A percentile compares a stretch with the other conserved stretches of the same genome.
These are phyloP conservation scores for Tardiomyces digboiensis DNA, from an alignment of 1,139 yeast species.

Conservation along the genomic window DNA sequence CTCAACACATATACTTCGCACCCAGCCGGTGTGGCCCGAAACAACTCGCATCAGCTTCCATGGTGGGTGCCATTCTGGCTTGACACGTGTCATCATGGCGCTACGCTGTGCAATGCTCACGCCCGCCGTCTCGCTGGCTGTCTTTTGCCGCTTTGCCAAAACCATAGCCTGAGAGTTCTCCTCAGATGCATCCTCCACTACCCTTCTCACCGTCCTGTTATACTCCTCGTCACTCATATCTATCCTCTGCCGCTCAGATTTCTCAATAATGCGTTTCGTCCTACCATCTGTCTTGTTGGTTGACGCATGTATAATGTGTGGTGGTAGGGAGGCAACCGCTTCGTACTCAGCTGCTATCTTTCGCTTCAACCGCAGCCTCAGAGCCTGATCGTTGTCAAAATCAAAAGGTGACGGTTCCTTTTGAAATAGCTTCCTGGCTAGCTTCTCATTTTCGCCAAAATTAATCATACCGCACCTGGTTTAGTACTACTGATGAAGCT, in stretches of 20 bases:
- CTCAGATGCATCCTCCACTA: neutral
- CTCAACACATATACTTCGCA: conserved; percentile 68
- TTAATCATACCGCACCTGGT: too few relatives aligned
- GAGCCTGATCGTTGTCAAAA: neutral
- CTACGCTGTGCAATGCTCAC: neutral
- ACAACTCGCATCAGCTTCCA: conserved; percentile 72
- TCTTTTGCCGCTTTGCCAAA: neutral
- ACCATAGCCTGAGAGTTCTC: neutral
- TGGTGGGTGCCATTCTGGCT: conserved; percentile 30
- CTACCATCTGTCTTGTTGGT: neutral
- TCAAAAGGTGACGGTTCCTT: neutral
- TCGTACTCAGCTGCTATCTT: neutral
- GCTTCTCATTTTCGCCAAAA: neutral
- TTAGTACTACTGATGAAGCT: too few relatives aligned
- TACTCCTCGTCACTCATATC: neutral
- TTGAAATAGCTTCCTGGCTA: neutral
- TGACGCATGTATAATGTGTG: neutral
- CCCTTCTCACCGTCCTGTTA: neutral
- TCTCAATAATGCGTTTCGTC: neutral
- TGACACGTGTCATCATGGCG: neutral
- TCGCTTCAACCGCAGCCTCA: neutral
- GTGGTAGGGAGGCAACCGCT: neutral
- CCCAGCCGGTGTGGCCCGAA: conserved; percentile 93
- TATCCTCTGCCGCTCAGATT: neutral
- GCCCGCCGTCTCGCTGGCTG: neutral